Conservation (phyloP, 2,329 filamentous ascomycete genomes). For the Byssothecium circinans region DNA sequence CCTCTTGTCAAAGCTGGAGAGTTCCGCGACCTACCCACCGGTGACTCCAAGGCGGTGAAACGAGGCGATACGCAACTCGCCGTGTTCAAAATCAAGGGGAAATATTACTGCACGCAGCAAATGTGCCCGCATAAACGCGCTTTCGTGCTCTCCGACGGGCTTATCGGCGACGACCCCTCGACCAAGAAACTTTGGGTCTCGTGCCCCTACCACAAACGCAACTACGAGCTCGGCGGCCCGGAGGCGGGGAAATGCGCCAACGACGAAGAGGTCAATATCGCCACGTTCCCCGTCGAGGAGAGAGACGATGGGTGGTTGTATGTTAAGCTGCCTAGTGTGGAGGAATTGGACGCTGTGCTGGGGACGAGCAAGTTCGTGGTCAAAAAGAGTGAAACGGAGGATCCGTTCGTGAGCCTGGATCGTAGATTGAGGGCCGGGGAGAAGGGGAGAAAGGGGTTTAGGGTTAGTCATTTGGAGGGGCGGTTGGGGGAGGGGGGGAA, state of each 20-base stretch:
- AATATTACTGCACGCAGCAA: constrained; percentile 84
- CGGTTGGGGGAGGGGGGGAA: constrained; percentile 49
- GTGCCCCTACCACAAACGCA: constrained; percentile 87
- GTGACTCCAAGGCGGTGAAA: constrained; percentile 77
- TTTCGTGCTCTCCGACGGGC: constrained; percentile 83
- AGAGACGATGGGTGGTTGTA: constrained; percentile 77
- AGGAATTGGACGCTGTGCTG: constrained; percentile 76
- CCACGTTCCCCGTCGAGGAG: constrained; percentile 77
- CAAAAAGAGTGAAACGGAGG: constrained; percentile 65
- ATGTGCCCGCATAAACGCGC: constrained; percentile 94
- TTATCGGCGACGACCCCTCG: constrained; percentile 69
- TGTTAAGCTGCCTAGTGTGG: constrained; percentile 75
- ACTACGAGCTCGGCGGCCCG: constrained; percentile 72
- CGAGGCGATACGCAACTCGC: constrained; percentile 87
- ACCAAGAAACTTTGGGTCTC: constrained; percentile 76
- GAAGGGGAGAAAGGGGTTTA: constrained; percentile 56
- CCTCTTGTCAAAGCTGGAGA: constrained; percentile 71
- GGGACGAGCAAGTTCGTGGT: constrained; percentile 80
- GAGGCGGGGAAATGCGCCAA: constrained; percentile 72
- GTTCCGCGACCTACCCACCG: constrained; percentile 70
- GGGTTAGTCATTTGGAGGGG: constrained; percentile 49
- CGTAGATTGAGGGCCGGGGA: constrained; percentile 54
- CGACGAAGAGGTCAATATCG: constrained; percentile 75
- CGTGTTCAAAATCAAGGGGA: constrained; percentile 78
- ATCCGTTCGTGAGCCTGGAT: constrained; percentile 60